A percentile compares a stretch with the other conserved stretches of the same genome.
These are phyloP conservation scores for Aspergillus chevalieri DNA, from an alignment of 2,329 filamentous ascomycete species.

Conservation along the genomic window DNA sequence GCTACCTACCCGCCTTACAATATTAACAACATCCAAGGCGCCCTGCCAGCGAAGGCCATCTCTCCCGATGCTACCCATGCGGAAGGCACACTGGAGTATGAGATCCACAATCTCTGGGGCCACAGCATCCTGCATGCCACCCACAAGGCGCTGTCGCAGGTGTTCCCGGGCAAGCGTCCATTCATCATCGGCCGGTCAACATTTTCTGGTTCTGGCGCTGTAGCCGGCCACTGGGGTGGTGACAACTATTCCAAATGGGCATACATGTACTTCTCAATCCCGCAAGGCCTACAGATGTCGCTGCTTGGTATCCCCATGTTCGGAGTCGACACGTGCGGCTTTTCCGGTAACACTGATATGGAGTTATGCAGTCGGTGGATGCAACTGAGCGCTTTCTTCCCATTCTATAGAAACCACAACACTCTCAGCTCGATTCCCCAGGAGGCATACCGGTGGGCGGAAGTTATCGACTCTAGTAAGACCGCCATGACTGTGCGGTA, in stretches of 20 bases:
- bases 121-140: constrained; percentile 72
- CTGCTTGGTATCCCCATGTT: constrained; percentile 75
- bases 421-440: constrained; percentile 55
- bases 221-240: constrained; percentile 76
- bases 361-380: constrained; percentile 71
- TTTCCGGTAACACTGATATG: constrained; percentile 60
- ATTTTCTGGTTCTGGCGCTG: constrained; percentile 69
- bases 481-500: constrained; percentile 66
- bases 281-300: constrained; percentile 68
- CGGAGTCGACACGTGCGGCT: constrained; percentile 64
- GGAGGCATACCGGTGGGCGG: constrained; percentile 66
- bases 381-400: constrained; percentile 67
- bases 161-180: constrained; percentile 64
- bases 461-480: constrained; percentile 58
- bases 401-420: constrained; percentile 75
- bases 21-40: constrained; percentile 61
- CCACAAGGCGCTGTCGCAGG: constrained; percentile 59
- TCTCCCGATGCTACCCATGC: constrained; percentile 71
- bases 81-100: constrained; percentile 69
- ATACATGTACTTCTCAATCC: constrained; percentile 70
- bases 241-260: constrained; percentile 67
- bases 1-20: constrained; percentile 70
- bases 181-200: constrained; percentile 81
- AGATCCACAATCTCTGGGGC: constrained; percentile 75
- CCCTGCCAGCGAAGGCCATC: constrained; percentile 65